These are phyloP conservation scores for Oryza glaberrima DNA, from an alignment of 176 grass and related monocot genomes.

Conservation along the genomic window DNA sequence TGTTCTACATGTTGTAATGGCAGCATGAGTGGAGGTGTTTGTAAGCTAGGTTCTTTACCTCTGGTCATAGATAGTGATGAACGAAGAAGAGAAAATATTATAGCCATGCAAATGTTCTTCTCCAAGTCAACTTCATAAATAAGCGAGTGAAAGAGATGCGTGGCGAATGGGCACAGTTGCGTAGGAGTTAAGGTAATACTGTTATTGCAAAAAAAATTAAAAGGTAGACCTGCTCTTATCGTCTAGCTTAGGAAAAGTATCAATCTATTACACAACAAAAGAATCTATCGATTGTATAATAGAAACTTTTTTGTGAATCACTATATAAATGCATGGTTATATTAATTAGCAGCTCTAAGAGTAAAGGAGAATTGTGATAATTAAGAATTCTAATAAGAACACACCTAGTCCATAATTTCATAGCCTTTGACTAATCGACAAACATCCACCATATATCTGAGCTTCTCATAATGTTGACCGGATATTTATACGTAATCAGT, in stretches of 20 bases:
- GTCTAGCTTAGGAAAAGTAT: constrained; percentile 31
- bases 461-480: not conserved
- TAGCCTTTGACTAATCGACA: not conserved
- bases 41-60: constrained; percentile 6
- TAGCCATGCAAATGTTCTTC: constrained; percentile 5
- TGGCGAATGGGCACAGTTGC: constrained; percentile 39
- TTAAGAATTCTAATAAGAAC: not conserved
- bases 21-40: constrained; percentile 37
- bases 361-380: not conserved
- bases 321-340: not conserved
- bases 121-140: constrained; percentile 50
- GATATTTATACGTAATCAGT: not conserved
- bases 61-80: not conserved
- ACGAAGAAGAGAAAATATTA: constrained; percentile 3
- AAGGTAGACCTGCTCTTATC: constrained; percentile 28
- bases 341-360: not conserved
- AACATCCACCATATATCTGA: not conserved
- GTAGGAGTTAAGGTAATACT: constrained; percentile 51
- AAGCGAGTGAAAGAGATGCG: constrained; percentile 38
- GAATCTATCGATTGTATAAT: not conserved
- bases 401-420: not conserved
- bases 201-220: not conserved
- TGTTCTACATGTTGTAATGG: constrained; percentile 17
- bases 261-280: not conserved
- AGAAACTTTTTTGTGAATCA: not conserved